Evolutionary conservation across 306 rosid species (phyloP).

Genomic region (Cicer yamashitae): DNA sequence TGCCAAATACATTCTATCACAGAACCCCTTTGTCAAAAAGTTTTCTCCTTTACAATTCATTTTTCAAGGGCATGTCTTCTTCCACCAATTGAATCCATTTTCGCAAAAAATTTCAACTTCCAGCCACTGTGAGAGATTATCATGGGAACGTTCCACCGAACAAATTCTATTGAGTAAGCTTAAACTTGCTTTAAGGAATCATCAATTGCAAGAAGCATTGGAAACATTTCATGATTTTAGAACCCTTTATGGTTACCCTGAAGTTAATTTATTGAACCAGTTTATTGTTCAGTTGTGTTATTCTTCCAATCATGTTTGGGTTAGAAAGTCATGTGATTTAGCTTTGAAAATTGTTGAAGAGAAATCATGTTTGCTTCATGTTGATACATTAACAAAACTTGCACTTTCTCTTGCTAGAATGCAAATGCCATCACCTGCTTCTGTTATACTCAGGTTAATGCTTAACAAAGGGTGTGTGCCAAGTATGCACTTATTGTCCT

Average conservation of each 20-base stretch:
- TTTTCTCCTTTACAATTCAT: slow-evolving; percentile 43
- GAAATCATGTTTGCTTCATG: slow-evolving; percentile 59
- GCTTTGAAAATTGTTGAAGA: slow-evolving; percentile 58
- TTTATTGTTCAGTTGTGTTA: slow-evolving; percentile 67
- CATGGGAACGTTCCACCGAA: slow-evolving; percentile 82
- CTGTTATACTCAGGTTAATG: slow-evolving; percentile 66
- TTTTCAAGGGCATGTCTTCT: slow-evolving; percentile 36
- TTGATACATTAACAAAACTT: slow-evolving; percentile 63
- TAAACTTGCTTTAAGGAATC: slow-evolving; percentile 59
- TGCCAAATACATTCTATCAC: slow-evolving; percentile 35
- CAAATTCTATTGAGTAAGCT: slow-evolving; percentile 61
- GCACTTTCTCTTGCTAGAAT: slow-evolving; percentile 72
- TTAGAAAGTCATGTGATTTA: slow-evolving; percentile 67
- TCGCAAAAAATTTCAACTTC: slow-evolving; percentile 46
- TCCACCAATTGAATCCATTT: slow-evolving; percentile 34
- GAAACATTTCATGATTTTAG: slow-evolving; percentile 67
- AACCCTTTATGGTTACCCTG: slow-evolving; percentile 79
- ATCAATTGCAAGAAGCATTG: slow-evolving; percentile 69
- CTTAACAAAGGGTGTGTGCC: slow-evolving; percentile 57
- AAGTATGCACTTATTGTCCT: slow-evolving; percentile 56
- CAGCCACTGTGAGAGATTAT: slow-evolving; percentile 49
- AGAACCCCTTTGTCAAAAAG: slow-evolving; percentile 34
- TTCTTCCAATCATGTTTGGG: slow-evolving; percentile 59
- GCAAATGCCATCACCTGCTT: slow-evolving; percentile 65
- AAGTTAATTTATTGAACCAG: slow-evolving; percentile 54